Base-by-base conservation (phyloP, 805 yeast genomes). In the Kluyveromyces nonfermentans region DNA sequence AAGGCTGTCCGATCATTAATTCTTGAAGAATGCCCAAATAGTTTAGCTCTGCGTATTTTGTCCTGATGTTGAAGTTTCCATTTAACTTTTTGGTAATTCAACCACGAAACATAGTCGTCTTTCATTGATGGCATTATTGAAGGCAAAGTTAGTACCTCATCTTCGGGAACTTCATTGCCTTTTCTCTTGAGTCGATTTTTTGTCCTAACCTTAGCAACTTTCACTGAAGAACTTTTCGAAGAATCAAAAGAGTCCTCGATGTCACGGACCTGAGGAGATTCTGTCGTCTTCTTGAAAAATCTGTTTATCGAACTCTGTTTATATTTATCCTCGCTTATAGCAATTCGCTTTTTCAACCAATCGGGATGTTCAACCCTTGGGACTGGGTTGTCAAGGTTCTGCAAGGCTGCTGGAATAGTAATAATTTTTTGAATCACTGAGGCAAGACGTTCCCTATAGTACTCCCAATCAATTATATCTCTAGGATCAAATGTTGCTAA, bases 351-450 rank as follows among this genome's bases (percentile, higher is more conserved):
- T 46, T 72, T 74, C 44, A 93, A 69, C 99, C 99, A 93, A 25
- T 82, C 93, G 0, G 99, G 99, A 56, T 90, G 97, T 4, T 77
- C 76, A 6, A 94, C 90, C 52, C 97, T 71, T 5, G 97, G 97
- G 36, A 94, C 97, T 0, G 99, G 99, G 56, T 93, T 94, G 12
- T 70, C 65, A 15, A 90, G 77, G 42, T 78, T 78, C 66, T 93
- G 98, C 43, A 90, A 69, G 5, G 97, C 97, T 4, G 99, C 99
- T 2, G 99, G 99, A 52, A 93, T 90, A 0, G 96, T 84, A 52
- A 93, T 85, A 54, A 93, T 87, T 64, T 94, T 93, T 61, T 89
- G 96, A 35, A 94, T 80, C 5, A 89, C 95, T 2, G 96, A 87
- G 0, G 90, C 94, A 31, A 93, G 72, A 55, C 99, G 78, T 55